These are phyloP conservation scores for Peronospora belbahrii DNA, from an alignment of 352 stramenopile species.

Conservation along the genomic window DNA sequence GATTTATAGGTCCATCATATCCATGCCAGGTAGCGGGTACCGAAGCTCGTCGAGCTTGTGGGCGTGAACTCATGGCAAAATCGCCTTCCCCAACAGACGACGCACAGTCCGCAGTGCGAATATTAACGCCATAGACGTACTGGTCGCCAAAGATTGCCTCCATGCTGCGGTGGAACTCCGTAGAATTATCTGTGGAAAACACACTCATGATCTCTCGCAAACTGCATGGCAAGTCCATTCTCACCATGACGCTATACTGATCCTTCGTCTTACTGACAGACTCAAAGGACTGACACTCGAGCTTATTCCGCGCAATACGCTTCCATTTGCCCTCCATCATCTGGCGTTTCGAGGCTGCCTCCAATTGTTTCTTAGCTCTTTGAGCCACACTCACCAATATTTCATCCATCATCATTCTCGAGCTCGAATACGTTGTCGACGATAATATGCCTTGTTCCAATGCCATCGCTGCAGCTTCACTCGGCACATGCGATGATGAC, in stretches of 20 bases:
- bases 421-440: constrained; percentile 28
- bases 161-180: constrained; percentile 61
- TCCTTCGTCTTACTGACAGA: constrained; percentile 32
- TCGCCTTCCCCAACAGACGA: constrained; percentile 1
- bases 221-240: constrained; percentile 48
- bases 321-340: constrained; percentile 43
- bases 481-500: constrained; percentile 11
- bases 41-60: constrained; percentile 13
- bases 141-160: constrained; percentile 49
- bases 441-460: constrained; percentile 30
- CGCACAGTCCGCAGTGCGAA: constrained; percentile 32
- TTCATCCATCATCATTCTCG: constrained; percentile 25
- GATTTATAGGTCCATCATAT: constrained; percentile 1
- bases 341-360: constrained; percentile 35
- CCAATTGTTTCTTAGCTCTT: constrained; percentile 36
- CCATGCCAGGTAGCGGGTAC: constrained; percentile 6
- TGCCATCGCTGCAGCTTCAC: constrained; percentile 10
- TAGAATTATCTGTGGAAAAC: constrained; percentile 34
- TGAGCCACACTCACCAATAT: constrained; percentile 25
- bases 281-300: constrained; percentile 48
- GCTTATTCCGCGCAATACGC: constrained; percentile 18
- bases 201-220: constrained; percentile 55
- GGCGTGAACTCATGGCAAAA: background rate
- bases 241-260: constrained; percentile 53
- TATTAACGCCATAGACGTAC: constrained; percentile 51